phyloP scores from a whole-genome alignment of 306 rosid species.

The Quercus alba region DNA sequence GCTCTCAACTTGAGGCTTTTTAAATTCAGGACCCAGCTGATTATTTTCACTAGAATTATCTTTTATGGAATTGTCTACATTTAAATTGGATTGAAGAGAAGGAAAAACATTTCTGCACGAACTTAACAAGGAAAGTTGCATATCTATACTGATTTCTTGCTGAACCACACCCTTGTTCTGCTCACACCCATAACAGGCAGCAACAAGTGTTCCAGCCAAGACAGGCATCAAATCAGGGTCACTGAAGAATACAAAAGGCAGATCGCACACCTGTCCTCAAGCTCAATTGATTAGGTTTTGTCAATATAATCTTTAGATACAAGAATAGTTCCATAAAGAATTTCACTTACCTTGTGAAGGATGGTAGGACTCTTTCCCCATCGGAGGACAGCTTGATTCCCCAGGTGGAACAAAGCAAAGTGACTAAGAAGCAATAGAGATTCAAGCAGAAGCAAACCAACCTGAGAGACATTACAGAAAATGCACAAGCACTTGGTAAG shows the following conservation, averaged over 20 bases:
- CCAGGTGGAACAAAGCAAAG: conserved; percentile 87
- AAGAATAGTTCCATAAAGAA: neutral
- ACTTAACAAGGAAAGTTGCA: conserved; percentile 80
- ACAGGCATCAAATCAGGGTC: conserved; percentile 98
- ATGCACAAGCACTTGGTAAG: conserved; percentile 5
- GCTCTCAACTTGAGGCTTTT: conserved; percentile 45
- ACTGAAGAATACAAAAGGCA: conserved; percentile 93
- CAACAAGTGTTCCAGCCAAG: conserved; percentile 81
- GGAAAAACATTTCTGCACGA: conserved; percentile 62
- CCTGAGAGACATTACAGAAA: conserved; percentile 45
- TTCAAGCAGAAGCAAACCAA: conserved; percentile 82
- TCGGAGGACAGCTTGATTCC: conserved; percentile 92
- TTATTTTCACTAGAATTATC: conserved; percentile 56
- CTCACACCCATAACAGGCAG: conserved; percentile 85
- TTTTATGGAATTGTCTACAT: conserved; percentile 38
- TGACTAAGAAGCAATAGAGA: conserved; percentile 81
- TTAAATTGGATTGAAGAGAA: conserved; percentile 36
- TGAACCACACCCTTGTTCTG: conserved; percentile 91
- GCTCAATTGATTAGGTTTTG: conserved; percentile 38
- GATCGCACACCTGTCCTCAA: conserved; percentile 82
- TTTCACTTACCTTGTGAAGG: conserved; percentile 79
- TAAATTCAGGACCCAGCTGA: conserved; percentile 39
- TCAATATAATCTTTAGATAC: conserved; percentile 1
- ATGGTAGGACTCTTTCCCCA: conserved; percentile 99
- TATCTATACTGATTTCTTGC: conserved; percentile 89